Evolutionary conservation across 176 grass and related monocot species (phyloP).

Genomic region (Zizania latifolia): DNA sequence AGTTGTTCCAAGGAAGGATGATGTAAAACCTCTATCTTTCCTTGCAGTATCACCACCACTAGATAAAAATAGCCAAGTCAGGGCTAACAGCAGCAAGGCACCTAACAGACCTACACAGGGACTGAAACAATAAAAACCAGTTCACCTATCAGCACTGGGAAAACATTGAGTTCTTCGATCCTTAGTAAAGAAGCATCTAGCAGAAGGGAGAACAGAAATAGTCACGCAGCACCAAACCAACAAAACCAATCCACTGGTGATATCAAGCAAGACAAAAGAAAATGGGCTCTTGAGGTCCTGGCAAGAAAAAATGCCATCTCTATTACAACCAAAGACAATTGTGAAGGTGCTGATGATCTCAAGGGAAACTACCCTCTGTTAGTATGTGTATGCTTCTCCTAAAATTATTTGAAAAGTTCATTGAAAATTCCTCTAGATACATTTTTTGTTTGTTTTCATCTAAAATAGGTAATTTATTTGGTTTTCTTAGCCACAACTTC

Average conservation of each 20-base stretch:
- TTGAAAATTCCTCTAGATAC: constrained; percentile 20
- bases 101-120: constrained; percentile 29
- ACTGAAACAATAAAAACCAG: constrained; percentile 27
- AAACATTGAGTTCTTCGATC: constrained; percentile 24
- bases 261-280: constrained; percentile 71
- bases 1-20: constrained; percentile 91
- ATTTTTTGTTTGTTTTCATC: background rate
- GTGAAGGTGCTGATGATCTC: constrained; percentile 49
- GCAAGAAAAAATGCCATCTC: constrained; percentile 85
- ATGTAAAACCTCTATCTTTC: constrained; percentile 72
- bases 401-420: constrained; percentile 5
- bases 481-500: constrained; percentile 71
- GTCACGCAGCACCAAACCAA: constrained; percentile 29
- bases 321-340: constrained; percentile 50
- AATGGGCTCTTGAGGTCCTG: constrained; percentile 92
- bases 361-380: constrained; percentile 66
- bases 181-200: constrained; percentile 28
- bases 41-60: constrained; percentile 24
- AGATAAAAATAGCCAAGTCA: constrained; percentile 33
- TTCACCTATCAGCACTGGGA: constrained; percentile 32
- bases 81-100: constrained; percentile 26
- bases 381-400: constrained; percentile 44
- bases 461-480: constrained; percentile 16
- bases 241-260: constrained; percentile 35
- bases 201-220: constrained; percentile 40